These are phyloP conservation scores for Candida quercuum DNA, from an alignment of 805 yeast genomes.

Conservation along the genomic window DNA sequence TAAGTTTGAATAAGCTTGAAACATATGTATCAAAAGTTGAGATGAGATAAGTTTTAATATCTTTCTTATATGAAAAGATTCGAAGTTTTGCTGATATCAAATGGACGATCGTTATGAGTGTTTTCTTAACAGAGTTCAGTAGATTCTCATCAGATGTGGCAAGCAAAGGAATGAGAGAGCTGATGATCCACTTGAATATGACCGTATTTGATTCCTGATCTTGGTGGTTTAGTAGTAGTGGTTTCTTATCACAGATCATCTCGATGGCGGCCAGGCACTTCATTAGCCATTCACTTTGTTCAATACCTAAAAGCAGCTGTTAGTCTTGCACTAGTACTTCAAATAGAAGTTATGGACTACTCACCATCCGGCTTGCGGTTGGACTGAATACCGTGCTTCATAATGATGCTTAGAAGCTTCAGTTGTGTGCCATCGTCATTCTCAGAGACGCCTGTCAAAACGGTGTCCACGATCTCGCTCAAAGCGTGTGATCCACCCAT, in stretches of 20 bases:
- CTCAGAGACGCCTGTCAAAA: slow-evolving; percentile 8
- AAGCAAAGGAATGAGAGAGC: slow-evolving; percentile 14
- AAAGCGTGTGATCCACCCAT: slow-evolving; percentile 12
- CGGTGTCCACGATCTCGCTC: slow-evolving; percentile 11
- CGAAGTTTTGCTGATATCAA: slow-evolving; percentile 16
- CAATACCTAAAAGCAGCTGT: not conserved
- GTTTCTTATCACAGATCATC: slow-evolving; percentile 16
- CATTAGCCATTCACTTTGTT: slow-evolving; percentile 11
- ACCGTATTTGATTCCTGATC: slow-evolving; percentile 3
- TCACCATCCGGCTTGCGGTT: slow-evolving; percentile 10
- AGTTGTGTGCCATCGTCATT: slow-evolving; percentile 17
- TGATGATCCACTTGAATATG: slow-evolving; percentile 19
- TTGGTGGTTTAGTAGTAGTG: slow-evolving; percentile 14
- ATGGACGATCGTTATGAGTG: slow-evolving; percentile 18
- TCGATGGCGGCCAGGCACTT: slow-evolving; percentile 19
- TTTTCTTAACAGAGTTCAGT: slow-evolving; percentile 13
- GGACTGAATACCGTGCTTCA: slow-evolving; percentile 18
- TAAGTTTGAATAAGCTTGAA: slow-evolving; percentile 12
- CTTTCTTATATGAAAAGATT: slow-evolving; percentile 16
- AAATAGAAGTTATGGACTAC: not conserved
- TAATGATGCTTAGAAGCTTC: slow-evolving; percentile 16
- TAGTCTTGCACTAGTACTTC: not conserved
- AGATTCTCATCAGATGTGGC: slow-evolving; percentile 10
- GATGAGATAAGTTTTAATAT: slow-evolving; percentile 12
- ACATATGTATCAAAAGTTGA: slow-evolving; percentile 10